phyloP scores from a whole-genome alignment of 78 protist species.

The Pigoraptor vietnamica region DNA sequence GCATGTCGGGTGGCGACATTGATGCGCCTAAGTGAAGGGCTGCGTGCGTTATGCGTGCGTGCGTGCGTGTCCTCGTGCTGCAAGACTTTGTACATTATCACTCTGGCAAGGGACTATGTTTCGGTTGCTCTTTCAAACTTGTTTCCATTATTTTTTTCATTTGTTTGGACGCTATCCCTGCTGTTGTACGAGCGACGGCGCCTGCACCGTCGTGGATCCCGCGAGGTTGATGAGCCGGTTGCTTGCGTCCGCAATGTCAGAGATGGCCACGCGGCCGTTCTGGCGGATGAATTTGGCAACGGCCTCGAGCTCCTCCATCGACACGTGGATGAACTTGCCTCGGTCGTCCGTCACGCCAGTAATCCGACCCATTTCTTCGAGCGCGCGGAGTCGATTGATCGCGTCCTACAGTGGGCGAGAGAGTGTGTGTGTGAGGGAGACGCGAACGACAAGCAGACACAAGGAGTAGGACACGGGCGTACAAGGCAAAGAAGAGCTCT shows the following conservation, averaged over 20 bases:
- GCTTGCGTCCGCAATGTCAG: constrained; percentile 7
- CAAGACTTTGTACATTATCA: too few species aligned
- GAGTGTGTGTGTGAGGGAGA: too few species aligned
- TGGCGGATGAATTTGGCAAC: neutral
- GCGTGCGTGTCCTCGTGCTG: too few species aligned
- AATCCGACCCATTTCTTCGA: constrained; percentile 20
- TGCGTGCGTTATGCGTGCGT: too few species aligned
- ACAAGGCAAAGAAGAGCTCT: too few species aligned
- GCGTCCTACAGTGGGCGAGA: constrained; percentile 17
- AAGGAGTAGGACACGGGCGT: too few species aligned
- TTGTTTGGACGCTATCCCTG: too few species aligned
- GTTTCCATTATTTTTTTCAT: too few species aligned
- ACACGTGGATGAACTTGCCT: constrained; percentile 36
- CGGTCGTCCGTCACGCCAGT: constrained; percentile 48
- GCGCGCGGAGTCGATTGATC: constrained; percentile 1
- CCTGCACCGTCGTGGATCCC: neutral
- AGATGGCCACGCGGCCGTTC: constrained; percentile 29
- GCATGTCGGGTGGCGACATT: neutral
- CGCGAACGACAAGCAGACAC: too few species aligned
- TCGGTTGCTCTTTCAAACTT: too few species aligned
- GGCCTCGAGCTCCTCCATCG: constrained; percentile 26
- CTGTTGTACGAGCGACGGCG: neutral
- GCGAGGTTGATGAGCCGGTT: constrained; percentile 20
- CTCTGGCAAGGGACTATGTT: too few species aligned
- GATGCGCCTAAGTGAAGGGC: neutral